Base-by-base conservation (phyloP, 2,329 filamentous ascomycete species). In the Colletotrichum melonis region DNA sequence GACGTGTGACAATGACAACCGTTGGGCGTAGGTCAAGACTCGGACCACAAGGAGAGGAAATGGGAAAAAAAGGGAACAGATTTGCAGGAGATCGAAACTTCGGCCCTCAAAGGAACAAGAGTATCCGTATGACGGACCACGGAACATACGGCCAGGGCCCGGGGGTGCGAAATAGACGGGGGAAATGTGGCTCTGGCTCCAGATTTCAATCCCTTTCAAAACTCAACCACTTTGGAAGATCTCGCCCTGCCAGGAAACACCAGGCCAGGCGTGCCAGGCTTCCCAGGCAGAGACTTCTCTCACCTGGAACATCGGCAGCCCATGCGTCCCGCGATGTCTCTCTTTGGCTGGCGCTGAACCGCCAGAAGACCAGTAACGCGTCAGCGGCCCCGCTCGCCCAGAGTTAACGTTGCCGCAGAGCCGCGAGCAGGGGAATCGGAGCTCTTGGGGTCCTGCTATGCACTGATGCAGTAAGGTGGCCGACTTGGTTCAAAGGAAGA, bases 401-500 rank as follows among this genome's bases (percentile, higher is more conserved):
- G 71, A 63, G 67, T 42, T 66, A 59, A 35, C 55, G 63, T 32
- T 73, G 71, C 71, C 71, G 71, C 71, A 73, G 71, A 73, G 71
- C 71, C 71, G 71, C 71, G 67, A 35, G 58, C 70, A 69, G 59
- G 71, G 68, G 55, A 32, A 30, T 19, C 30, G 24, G 22, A 22
- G 7, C 22, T 54, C 14, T 28, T 32, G 42, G 42, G 59, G 26
- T 28, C 14, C 26, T 28, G 54, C 54, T 22, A 14, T 24, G 24
- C 54, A 56, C 54, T 56, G 42, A 49, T 49, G 42, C 19, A 49
- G 42, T 49, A 49, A 49, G 19, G 42, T 22, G 42, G 42, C 42
- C 19, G 2, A 49, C 19, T 49, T 49, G 38, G 38, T 42, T 14
- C 14, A 42, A 42, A 14, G 38, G 38, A 49, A 49, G 42, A 49